Conservation (phyloP, 2,329 filamentous ascomycete genomes). For the Xylaria sp. region DNA sequence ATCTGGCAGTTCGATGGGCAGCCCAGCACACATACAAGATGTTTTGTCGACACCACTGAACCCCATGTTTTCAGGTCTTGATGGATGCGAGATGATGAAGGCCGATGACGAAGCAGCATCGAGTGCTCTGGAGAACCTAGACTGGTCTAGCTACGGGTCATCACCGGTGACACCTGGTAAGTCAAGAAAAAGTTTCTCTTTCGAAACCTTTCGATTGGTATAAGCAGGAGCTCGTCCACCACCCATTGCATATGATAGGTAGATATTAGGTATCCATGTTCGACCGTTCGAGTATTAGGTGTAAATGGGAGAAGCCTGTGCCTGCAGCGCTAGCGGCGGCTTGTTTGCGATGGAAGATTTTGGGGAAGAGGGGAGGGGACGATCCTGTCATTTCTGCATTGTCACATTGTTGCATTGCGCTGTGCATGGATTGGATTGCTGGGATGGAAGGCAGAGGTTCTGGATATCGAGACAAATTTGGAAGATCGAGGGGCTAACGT, state of each 20-base stretch:
- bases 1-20: constrained; percentile 85
- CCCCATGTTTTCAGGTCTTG: constrained; percentile 78
- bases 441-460: background rate
- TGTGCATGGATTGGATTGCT: background rate
- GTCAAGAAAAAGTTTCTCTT: constrained; percentile 53
- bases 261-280: background rate
- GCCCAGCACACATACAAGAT: constrained; percentile 78
- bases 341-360: background rate
- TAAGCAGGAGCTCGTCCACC: background rate
- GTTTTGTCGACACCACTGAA: constrained; percentile 85
- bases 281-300: too few species aligned
- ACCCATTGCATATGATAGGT: background rate
- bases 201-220: background rate
- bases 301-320: background rate
- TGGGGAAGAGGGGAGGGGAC: too few species aligned
- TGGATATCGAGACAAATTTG: background rate
- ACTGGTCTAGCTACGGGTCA: constrained; percentile 82
- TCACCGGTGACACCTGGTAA: constrained; percentile 92
- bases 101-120: constrained; percentile 76
- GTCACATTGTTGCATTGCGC: background rate
- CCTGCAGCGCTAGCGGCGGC: background rate
- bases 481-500: constrained; percentile 41
- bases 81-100: constrained; percentile 74
- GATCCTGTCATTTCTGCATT: background rate
- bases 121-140: constrained; percentile 77